Evolutionary conservation across 2,329 filamentous ascomycete genomes (phyloP), one percentile per base, ranked within the genome.

Genomic region (Phialocephala sp.): DNA sequence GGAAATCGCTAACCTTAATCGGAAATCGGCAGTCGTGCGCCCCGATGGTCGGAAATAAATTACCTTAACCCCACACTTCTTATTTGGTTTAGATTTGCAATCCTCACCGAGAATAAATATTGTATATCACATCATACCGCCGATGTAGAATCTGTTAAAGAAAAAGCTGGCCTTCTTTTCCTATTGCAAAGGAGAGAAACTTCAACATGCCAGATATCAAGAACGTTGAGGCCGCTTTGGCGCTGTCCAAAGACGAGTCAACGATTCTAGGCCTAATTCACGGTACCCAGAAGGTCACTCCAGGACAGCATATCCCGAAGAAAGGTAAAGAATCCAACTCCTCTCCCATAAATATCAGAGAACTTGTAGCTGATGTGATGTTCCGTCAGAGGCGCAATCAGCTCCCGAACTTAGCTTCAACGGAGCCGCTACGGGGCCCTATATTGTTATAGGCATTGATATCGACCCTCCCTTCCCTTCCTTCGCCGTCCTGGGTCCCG

Each of bases 381-480:
- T 43, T 64, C 12, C 43, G n/a, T 18, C 43, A 45, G 43, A 45
- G 15, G n/a, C 43, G n/a, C 14, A n/a, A 45, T 45, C 43, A 18
- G 43, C 43, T 45, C 15, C 43, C 15, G n/a, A 45, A 14, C n/a
- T 45, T 2, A 45, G 43, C 18, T 45, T 45, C 18, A n/a, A 45
- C 43, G 57, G 58, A 32, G 27, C 27, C 24, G 54, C 71, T 36
- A 41, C 60, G 2, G 50, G 43, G 22, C 75, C 70, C 41, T 83
- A 81, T 72, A 63, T 83, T 27, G 72, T 80, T 62, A 71, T 82
- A 37, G 74, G 73, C 59, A 67, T 84, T 39, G 82, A 84, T 69
- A 75, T 82, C n/a, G 83, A 84, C 74, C 79, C 82, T 1, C 83
- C 83, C 0, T 81, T 80, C 68, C 77, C 76, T 0, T 79, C 77